A percentile compares a stretch with the other conserved stretches of the same genome.
phyloP scores from a whole-genome alignment of 2,329 filamentous ascomycete species.

The Ascochyta pisi region DNA sequence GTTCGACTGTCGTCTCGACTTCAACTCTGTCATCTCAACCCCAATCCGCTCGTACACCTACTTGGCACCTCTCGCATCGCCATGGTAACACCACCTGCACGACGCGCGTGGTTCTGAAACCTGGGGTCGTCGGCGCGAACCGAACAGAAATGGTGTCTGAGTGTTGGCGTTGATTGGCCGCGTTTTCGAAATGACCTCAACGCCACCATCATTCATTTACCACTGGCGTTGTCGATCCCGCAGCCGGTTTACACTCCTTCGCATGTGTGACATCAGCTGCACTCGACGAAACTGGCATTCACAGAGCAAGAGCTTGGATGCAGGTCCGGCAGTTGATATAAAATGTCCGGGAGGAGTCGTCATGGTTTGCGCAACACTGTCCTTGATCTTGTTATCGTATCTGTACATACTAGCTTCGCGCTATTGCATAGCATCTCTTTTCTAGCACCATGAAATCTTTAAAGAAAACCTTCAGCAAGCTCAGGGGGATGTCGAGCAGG shows the following conservation, averaged over 20 bases:
- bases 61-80: not conserved
- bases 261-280: slow-evolving; percentile 45
- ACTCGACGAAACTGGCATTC: slow-evolving; percentile 24
- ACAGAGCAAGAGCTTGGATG: slow-evolving; percentile 18
- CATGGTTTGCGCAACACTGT: slow-evolving; percentile 9
- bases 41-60: not conserved
- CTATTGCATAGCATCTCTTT: slow-evolving; percentile 9
- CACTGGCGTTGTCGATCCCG: slow-evolving; percentile 24
- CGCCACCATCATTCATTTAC: slow-evolving; percentile 23
- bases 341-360: slow-evolving; percentile 10
- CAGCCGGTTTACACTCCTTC: slow-evolving; percentile 27
- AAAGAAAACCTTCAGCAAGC: slow-evolving; percentile 36
- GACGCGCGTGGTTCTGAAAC: slow-evolving; percentile 27
- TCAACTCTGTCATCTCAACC: not conserved
- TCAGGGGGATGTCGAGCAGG: slow-evolving; percentile 22
- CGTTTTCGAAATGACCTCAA: slow-evolving; percentile 23
- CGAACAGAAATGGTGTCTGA: slow-evolving; percentile 25
- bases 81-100: slow-evolving; percentile 24
- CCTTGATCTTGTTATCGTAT: not conserved
- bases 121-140: slow-evolving; percentile 19
- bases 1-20: not conserved
- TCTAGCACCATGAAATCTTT: slow-evolving; percentile 35
- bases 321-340: slow-evolving; percentile 25
- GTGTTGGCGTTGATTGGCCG: slow-evolving; percentile 25
- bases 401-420: slow-evolving; percentile 13